phyloP scores from a whole-genome alignment of 1,139 yeast species.

The Scheffersomyces titani region DNA sequence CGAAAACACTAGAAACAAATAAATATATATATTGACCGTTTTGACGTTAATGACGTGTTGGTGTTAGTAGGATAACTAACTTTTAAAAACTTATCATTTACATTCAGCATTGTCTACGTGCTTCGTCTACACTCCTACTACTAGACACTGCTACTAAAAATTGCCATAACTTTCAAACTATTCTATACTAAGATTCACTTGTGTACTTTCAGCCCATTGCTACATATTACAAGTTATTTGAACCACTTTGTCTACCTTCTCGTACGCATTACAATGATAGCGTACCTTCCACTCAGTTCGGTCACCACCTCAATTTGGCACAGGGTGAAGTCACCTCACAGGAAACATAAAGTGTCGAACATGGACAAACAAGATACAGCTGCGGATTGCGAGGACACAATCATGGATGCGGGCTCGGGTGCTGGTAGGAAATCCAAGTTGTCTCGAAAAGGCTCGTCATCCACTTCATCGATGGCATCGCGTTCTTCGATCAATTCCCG shows the following conservation, averaged over 20 bases:
- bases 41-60: background rate
- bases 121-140: background rate
- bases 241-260: background rate
- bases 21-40: background rate
- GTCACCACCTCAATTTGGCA: background rate
- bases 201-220: background rate
- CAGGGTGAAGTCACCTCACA: background rate
- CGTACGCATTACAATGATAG: background rate
- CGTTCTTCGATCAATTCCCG: background rate
- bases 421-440: background rate
- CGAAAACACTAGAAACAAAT: background rate
- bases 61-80: no score
- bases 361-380: background rate
- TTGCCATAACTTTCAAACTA: background rate
- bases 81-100: no score
- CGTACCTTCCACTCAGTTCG: background rate
- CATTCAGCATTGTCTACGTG: background rate
- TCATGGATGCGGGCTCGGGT: background rate
- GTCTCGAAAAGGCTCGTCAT: background rate
- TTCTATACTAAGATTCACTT: background rate
- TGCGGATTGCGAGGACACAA: background rate
- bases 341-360: background rate
- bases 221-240: background rate
- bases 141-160: background rate
- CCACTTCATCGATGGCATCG: background rate